Evolutionary conservation across 805 yeast species (phyloP), one percentile per base, ranked within the genome.

Genomic region (Zygosaccharomyces bailii): DNA sequence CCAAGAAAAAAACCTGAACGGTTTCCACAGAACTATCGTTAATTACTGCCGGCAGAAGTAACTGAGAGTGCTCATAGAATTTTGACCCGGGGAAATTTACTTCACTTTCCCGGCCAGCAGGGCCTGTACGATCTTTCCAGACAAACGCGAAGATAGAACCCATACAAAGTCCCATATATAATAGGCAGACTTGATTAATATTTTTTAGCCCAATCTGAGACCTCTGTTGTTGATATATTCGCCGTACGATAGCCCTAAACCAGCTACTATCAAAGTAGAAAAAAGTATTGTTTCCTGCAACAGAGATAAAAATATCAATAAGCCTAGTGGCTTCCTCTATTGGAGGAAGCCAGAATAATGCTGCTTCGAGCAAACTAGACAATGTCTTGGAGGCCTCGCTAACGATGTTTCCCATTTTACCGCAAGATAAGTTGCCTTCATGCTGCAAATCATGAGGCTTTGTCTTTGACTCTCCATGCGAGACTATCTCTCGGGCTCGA

Each of bases 121-220:
- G 30, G 11, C 13, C n/a, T 25, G 30, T 25, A 13, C 44, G 21
- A 19, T 34, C 39, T 31, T 44, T 44, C 47, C 47, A 44, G 23
- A 44, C 47, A 24, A 39, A 32, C 11, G 47, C 39, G 13, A 44
- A 44, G 27, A 44, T 44, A 2, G 44, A 44, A 2, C 44, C 47
- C 47, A 44, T 44, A 44, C 47, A 44, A 32, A 44, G 39, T 20
- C 44, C 47, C 47, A 44, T 44, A 21, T 44, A 44, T 16, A 44
- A 13, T 8, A 44, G 47, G 24, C 47, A 44, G 18, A 44, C 44
- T 23, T 39, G 32, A 24, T 44, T 44, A 11, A 39, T 18, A 39
- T 44, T 35, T 21, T 24, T 32, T 34, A 44, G 27, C 19, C 47
- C 47, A 14, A 39, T 4, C 34, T 32, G 31, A 21, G 47, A 32